Base-by-base conservation (phyloP, 108 stramenopile species). In the Nitzschia inconspicua region DNA sequence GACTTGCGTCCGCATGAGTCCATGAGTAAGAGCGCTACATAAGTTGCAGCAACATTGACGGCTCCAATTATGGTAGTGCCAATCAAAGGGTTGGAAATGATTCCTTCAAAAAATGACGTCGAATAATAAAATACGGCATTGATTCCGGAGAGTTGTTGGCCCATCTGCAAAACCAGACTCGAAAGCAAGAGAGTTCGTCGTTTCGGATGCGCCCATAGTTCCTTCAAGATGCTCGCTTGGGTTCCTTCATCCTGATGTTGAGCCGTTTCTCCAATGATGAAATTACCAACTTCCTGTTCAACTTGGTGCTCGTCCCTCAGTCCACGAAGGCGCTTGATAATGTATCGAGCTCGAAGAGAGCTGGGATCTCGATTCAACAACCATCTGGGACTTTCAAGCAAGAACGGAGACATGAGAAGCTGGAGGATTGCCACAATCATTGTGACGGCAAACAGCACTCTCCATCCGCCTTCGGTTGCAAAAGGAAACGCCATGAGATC, bases 111-210 rank as follows among this genome's bases (percentile, higher is more conserved):
- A 79, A 99, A 97, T 13, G 85, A 75, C 19, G 86, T 94, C n/a
- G 95, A 96, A 84, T 97, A 99, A 79, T 94, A 97, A 65, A 99
- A 99, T 46, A 99, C 95, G 3, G 97, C 98, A 76, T 99, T 98
- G 78, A 99, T 97, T 36, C 98, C 98, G 63, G 82, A 84, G 27
- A 99, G 78, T 66, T 99, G 98, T 60, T 97, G 95, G n/a, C 79
- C 86, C 50, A 86, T 72, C 62, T 96, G 95, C 47, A 99, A 65
- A 3, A 93, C 68, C 1, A 93, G 41, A 53, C 73, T 78, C 11
- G 82, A 78, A 8, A 96, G 39, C 0, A 97, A 69, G 20, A 95
- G 63, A 20, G 76, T 55, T 11, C 95, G 79, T 51, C 91, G 59
- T 43, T 87, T 77, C 48, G 76, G 68, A 51, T 87, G 82, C 1